Conservation (phyloP, 306 rosid genomes). For the Pyrus bretschneideri region DNA sequence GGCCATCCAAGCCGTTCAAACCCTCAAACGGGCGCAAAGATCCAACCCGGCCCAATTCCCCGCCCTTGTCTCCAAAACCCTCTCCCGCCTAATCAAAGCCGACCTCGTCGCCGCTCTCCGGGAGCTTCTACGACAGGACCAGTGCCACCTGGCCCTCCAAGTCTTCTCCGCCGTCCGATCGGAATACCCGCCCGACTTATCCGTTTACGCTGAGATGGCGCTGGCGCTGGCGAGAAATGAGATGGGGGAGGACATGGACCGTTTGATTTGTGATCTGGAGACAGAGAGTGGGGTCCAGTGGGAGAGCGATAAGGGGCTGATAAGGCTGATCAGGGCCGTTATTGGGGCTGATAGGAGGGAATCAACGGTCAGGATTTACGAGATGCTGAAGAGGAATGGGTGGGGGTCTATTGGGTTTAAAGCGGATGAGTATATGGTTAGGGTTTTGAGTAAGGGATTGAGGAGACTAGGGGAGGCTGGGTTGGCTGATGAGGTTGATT, state of each 20-base stretch:
- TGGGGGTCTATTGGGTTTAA: conserved; percentile 33
- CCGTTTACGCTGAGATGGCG: conserved; percentile 49
- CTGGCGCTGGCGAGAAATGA: conserved; percentile 34
- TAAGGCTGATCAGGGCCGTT: conserved; percentile 56
- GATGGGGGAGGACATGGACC: conserved; percentile 52
- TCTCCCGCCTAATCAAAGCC: conserved; percentile 59
- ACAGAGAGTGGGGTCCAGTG: conserved; percentile 20
- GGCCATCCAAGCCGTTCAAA: conserved; percentile 90
- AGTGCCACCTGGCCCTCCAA: conserved; percentile 50
- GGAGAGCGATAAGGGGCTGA: conserved; percentile 47
- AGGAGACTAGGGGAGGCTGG: conserved; percentile 52
- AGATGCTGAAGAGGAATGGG: conserved; percentile 57
- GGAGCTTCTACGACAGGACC: conserved; percentile 83
- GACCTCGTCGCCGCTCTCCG: conserved; percentile 67
- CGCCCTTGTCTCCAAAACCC: conserved; percentile 37
- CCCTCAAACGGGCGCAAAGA: conserved; percentile 65
- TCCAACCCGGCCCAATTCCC: conserved; percentile 35
- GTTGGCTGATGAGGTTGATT: conserved; percentile 33
- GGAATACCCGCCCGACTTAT: conserved; percentile 49
- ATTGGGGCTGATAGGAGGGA: conserved; percentile 53
- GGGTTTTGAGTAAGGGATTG: conserved; percentile 58
- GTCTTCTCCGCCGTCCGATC: conserved; percentile 66
- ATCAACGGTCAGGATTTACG: conserved; percentile 68
- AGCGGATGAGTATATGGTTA: conserved; percentile 56
- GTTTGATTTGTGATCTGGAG: conserved; percentile 48